Percentiles rank a stretch among this genome's conserved stretches.
Evolutionary conservation across 2,329 filamentous ascomycete species (phyloP).

Genomic region (Daldinia sp.): DNA sequence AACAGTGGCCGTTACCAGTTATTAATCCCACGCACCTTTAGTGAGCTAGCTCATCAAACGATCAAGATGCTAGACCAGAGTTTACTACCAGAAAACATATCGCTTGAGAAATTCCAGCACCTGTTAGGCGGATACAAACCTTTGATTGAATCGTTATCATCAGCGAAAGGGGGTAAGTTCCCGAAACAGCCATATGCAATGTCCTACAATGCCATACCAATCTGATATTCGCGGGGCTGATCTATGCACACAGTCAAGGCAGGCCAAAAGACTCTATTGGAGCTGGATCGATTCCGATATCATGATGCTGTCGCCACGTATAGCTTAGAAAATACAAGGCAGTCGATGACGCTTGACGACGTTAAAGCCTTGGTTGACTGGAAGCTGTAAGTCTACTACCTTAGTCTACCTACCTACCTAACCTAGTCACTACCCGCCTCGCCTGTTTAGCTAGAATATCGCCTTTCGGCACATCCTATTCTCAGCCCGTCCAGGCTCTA

Average conservation of each 20-base stretch:
- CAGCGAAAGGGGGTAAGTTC: constrained; percentile 53
- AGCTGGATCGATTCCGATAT: constrained; percentile 70
- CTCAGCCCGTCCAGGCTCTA: constrained; percentile 6
- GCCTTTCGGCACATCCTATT: not conserved
- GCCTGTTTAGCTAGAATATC: not conserved
- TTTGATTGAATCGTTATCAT: constrained; percentile 55
- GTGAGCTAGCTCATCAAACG: not conserved
- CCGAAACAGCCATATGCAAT: constrained; percentile 32
- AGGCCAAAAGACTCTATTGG: constrained; percentile 60
- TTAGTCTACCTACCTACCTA: not conserved
- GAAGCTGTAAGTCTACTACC: constrained; percentile 67
- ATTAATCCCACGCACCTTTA: not conserved
- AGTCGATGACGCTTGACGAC: constrained; percentile 62
- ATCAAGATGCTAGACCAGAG: constrained; percentile 31
- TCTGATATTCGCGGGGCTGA: constrained; percentile 6
- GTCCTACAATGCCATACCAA: too few relatives aligned
- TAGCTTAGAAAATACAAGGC: constrained; percentile 44
- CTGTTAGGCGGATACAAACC: constrained; percentile 50
- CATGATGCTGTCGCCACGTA: constrained; percentile 60
- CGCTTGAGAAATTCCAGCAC: constrained; percentile 47
- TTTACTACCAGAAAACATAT: constrained; percentile 41
- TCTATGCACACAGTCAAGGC: constrained; percentile 51
- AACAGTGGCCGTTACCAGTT: not conserved
- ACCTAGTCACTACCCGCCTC: not conserved
- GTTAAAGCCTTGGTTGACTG: constrained; percentile 70